Evolutionary conservation across 1,284 basidiomycete genomes (phyloP).

Genomic region (Trametes polyzona): DNA sequence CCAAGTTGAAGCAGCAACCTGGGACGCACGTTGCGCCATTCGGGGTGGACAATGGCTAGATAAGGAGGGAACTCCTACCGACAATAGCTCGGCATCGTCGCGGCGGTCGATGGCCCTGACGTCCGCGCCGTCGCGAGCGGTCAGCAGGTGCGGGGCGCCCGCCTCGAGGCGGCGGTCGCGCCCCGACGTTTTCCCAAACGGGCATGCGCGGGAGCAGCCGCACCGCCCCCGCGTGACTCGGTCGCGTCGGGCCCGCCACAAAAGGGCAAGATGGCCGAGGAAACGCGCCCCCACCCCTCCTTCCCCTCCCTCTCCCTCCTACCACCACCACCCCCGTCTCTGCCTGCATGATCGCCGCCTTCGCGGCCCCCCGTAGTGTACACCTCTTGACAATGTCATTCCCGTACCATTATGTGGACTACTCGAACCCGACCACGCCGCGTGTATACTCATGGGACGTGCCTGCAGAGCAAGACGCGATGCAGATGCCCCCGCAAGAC

Average conservation of each 20-base stretch:
- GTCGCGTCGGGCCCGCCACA: constrained; percentile 24
- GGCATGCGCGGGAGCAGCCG: constrained; percentile 7
- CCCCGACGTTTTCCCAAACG: constrained; percentile 13
- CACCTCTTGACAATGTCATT: constrained; percentile 29
- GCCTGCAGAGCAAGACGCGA: constrained; percentile 25
- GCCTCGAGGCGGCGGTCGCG: constrained; percentile 8
- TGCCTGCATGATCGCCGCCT: constrained; percentile 6
- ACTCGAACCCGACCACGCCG: constrained; percentile 29
- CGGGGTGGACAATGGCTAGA: constrained; percentile 5
- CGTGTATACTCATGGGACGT: constrained; percentile 31
- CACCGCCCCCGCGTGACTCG: constrained; percentile 13
- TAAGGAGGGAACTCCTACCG: neutral
- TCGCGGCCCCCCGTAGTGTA: constrained; percentile 9
- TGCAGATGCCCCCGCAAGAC: constrained; percentile 20
- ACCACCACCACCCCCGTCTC: constrained; percentile 16
- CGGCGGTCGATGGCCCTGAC: neutral
- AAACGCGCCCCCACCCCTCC: neutral
- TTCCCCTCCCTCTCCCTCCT: constrained; percentile 2
- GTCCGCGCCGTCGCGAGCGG: constrained; percentile 3
- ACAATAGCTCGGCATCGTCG: constrained; percentile 14
- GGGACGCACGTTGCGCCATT: neutral
- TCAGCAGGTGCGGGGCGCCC: constrained; percentile 4
- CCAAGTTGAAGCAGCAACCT: neutral
- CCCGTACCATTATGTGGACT: constrained; percentile 28
- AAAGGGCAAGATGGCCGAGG: constrained; percentile 13